Evolutionary conservation across 169 alveolate species (phyloP).

Genomic region (Eimeria maxima): DNA sequence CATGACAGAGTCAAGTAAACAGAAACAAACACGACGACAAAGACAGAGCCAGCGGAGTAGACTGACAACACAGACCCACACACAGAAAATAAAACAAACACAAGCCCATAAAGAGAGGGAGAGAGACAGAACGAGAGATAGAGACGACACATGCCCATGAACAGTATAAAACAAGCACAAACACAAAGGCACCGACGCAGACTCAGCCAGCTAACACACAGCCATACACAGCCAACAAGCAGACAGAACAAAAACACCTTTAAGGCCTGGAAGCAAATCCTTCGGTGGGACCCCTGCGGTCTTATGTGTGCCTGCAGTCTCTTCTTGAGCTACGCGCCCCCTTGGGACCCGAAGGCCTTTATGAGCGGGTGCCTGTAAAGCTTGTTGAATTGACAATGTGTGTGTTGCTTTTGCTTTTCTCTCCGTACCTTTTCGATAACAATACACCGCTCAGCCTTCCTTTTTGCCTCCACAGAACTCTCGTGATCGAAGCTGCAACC

Average conservation of each 20-base stretch:
- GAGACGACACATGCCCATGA: background rate
- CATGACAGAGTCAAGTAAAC: too few relatives aligned
- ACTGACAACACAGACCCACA: background rate
- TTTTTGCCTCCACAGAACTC: slow-evolving; percentile 54
- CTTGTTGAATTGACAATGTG: background rate
- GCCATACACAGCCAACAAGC: too few relatives aligned
- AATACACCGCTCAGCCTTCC: slow-evolving; percentile 66
- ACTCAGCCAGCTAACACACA: too few relatives aligned
- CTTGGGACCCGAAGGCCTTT: background rate
- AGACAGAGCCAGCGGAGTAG: background rate
- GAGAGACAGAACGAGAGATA: background rate
- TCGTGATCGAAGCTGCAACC: slow-evolving; percentile 53
- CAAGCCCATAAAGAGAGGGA: background rate
- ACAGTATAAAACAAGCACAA: background rate
- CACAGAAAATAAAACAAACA: background rate
- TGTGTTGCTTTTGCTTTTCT: background rate
- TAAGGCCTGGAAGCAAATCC: too few relatives aligned
- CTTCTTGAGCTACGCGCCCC: background rate
- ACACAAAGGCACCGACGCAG: too few relatives aligned
- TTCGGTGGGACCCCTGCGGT: too few relatives aligned
- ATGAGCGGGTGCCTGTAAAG: background rate
- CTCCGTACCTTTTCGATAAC: slow-evolving; percentile 65
- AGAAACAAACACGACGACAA: too few relatives aligned
- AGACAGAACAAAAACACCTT: too few relatives aligned
- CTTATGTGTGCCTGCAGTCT: too few relatives aligned